Base-by-base conservation (phyloP, 257 asterid genomes). In the Buddleja alternifolia region DNA sequence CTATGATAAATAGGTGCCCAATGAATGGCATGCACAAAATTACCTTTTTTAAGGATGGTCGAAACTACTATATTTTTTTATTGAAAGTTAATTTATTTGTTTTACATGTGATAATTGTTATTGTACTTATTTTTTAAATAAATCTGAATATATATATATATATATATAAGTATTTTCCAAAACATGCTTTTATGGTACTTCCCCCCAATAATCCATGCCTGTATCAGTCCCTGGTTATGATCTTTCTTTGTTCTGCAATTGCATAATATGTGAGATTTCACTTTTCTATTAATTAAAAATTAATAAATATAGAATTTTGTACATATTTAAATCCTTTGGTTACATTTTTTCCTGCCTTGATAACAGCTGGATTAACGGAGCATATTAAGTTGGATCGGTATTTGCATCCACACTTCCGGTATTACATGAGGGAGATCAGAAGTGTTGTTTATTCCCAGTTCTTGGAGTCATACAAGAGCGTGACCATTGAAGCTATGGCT, bases 401-500 rank as follows among this genome's bases (percentile, higher is more conserved):
- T 71, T 83, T 90, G 80, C 93, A 82, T 37, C 89, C 90, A 0
- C 97, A 90, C 75, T 90, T 90, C 67, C 83, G 95, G 25, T 90
- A 82, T 77, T 90, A 80, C 83, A 90, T 87, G 97, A 85, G 95
- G 86, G 97, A 90, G 82, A 79, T 90, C 57, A 75, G 95, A 75
- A 73, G 77, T 36, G 95, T 87, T 21, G 90, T 90, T 47, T 92
- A 92, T 72, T 87, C 97, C 36, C 97, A 92, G 83, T 92, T 92
- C 85, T 71, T 90, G 70, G 97, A 90, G 60, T 85, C 95, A 36
- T 87, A 90, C 85, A 90, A 87, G 74, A 90, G 95, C 60, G 97
- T 90, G 3, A 87, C 95, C 3, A 82, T 90, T 29, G 95, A 90
- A 74, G 95, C 95, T 60, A 90, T 90, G 97, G 95, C 97, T 34